Conservation (phyloP, 2,329 filamentous ascomycete genomes). For the Dothideomycetidae sp. region DNA sequence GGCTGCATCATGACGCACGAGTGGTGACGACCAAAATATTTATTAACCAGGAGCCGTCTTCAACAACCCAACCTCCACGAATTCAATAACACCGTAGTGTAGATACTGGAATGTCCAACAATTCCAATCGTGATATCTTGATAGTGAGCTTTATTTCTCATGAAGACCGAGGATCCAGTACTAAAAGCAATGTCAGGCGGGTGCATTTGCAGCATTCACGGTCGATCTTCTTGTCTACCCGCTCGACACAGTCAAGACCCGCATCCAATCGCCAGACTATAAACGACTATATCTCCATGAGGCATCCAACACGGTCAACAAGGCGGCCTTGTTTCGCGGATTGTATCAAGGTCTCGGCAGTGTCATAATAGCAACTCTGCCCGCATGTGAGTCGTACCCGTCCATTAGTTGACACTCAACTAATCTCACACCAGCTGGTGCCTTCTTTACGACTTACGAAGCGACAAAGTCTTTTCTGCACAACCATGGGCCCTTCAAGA, state of each 20-base stretch:
- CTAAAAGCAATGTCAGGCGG: too few relatives aligned
- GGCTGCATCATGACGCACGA: too few relatives aligned
- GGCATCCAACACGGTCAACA: conserved; percentile 39
- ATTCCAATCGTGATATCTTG: conserved; percentile 43
- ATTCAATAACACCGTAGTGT: too few relatives aligned
- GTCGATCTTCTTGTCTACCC: conserved; percentile 79
- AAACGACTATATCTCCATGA: conserved; percentile 48
- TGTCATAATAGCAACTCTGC: conserved; percentile 73
- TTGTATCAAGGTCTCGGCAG: conserved; percentile 80
- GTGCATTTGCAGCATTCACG: conserved; percentile 70
- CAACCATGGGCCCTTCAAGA: conserved; percentile 22
- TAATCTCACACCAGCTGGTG: conserved; percentile 43
- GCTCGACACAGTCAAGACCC: conserved; percentile 78
- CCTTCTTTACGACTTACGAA: conserved; percentile 88
- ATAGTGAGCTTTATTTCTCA: too few relatives aligned
- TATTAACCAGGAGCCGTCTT: too few relatives aligned
- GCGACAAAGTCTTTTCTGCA: conserved; percentile 52
- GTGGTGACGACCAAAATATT: too few relatives aligned
- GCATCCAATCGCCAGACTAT: conserved; percentile 68
- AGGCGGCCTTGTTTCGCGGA: conserved; percentile 49
- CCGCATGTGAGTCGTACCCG: conserved; percentile 47
- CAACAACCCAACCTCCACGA: too few relatives aligned
- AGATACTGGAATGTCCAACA: conserved; percentile 28
- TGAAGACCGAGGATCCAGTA: too few relatives aligned
- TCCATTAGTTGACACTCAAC: neutral